phyloP scores from a whole-genome alignment of 345 rosid genomes.

The Capsella bursapastoris region DNA sequence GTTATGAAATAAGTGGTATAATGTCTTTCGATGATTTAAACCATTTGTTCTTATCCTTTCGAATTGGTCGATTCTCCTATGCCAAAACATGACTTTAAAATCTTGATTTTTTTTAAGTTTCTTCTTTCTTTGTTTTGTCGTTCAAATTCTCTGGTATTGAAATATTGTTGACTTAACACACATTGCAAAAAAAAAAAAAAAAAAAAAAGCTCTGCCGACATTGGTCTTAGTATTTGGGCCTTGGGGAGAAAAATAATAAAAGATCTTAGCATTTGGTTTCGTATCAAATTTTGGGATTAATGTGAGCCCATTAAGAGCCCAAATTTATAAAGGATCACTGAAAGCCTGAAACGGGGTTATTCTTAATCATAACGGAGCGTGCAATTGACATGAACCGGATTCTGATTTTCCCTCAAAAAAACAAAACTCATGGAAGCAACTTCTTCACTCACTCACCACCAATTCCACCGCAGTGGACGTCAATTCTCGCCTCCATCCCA shows the following conservation, averaged over 20 bases:
- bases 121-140: neutral
- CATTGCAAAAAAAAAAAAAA: neutral
- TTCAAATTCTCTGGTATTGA: neutral
- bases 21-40: conserved; percentile 1
- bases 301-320: conserved; percentile 37
- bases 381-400: neutral
- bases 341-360: neutral
- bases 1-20: neutral
- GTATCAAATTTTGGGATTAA: neutral
- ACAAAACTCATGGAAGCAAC: neutral
- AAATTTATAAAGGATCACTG: neutral
- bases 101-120: neutral
- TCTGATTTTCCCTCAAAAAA: conserved; percentile 13
- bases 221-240: conserved; percentile 1
- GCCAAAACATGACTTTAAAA: conserved; percentile 22
- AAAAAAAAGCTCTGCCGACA: conserved; percentile 27
- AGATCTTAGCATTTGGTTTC: neutral
- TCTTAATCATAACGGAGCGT: neutral
- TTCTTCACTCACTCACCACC: conserved; percentile 14
- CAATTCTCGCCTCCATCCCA: conserved; percentile 31
- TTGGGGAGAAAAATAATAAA: no score
- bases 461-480: conserved; percentile 5
- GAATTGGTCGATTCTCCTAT: conserved; percentile 7
- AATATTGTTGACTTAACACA: neutral
- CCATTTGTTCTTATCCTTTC: conserved; percentile 34